phyloP scores from a whole-genome alignment of 306 rosid species.

The Cucurbita argyrosperma region DNA sequence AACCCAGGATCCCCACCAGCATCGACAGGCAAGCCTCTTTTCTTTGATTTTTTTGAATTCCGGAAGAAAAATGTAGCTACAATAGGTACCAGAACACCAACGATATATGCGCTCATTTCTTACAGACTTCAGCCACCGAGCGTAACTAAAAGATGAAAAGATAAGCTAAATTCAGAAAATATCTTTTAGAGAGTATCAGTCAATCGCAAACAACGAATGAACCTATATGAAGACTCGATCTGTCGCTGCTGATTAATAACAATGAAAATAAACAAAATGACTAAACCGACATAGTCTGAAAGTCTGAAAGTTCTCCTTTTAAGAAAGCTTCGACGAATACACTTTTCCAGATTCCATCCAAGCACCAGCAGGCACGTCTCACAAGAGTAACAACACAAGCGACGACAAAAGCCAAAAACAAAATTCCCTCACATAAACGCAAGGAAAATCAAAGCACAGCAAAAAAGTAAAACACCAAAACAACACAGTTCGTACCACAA shows the following conservation, averaged over 20 bases:
- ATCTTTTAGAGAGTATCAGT: background rate
- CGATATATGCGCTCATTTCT: conserved; percentile 49
- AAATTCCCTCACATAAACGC: background rate
- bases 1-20: conserved; percentile 59
- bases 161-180: background rate
- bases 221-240: background rate
- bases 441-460: background rate
- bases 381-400: background rate
- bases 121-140: background rate
- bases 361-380: background rate
- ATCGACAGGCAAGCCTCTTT: conserved; percentile 46
- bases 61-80: conserved; percentile 36
- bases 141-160: background rate
- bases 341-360: background rate
- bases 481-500: background rate
- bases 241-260: background rate
- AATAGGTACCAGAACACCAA: conserved; percentile 53
- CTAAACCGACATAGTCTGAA: background rate
- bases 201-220: background rate
- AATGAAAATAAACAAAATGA: background rate
- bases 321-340: background rate
- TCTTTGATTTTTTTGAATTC: conserved; percentile 33
- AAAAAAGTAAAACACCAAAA: background rate
- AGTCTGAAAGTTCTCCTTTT: background rate
- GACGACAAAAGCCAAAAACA: background rate